A percentile compares a stretch with the other conserved stretches of the same genome.
Conservation (phyloP, 2,329 filamentous ascomycete genomes). For the Colletotrichum abscissum region DNA sequence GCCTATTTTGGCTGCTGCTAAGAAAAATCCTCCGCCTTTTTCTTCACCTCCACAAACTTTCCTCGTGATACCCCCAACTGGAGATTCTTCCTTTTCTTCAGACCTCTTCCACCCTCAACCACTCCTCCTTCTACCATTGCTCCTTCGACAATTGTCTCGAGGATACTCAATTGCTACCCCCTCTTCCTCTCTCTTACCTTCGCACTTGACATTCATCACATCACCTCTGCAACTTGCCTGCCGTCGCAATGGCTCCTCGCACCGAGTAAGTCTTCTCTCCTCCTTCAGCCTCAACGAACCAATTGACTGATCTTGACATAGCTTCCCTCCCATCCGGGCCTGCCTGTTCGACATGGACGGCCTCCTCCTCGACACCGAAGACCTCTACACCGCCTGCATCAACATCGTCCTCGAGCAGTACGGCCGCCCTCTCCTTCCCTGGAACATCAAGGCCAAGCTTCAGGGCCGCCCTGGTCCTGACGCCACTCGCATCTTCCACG, state of each 20-base stretch:
- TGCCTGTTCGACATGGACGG: conserved; percentile 99
- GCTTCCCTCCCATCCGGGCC: conserved; percentile 84
- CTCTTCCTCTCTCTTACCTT: not conserved
- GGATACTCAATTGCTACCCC: not conserved
- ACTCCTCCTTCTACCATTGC: not conserved
- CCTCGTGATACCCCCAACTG: conserved; percentile 6
- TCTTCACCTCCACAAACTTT: not conserved
- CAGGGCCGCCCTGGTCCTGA: conserved; percentile 67
- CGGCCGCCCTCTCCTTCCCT: conserved; percentile 80
- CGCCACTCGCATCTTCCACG: conserved; percentile 68
- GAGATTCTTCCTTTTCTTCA: conserved; percentile 5
- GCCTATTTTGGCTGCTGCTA: not conserved
- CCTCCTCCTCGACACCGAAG: conserved; percentile 92
- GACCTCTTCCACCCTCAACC: not conserved
- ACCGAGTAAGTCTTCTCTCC: conserved; percentile 54
- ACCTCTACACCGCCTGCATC: conserved; percentile 84
- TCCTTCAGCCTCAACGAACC: conserved; percentile 1
- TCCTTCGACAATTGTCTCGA: not conserved
- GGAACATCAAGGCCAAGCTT: conserved; percentile 92
- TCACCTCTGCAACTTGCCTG: conserved; percentile 17
- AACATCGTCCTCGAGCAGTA: conserved; percentile 85
- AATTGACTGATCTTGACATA: conserved; percentile 43
- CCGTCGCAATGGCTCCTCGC: conserved; percentile 52
- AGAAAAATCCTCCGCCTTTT: no score
- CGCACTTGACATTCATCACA: not conserved